A percentile compares a stretch with the other conserved stretches of the same genome.
These are phyloP conservation scores for Arthroderma sp. DNA, from an alignment of 2,329 filamentous ascomycete genomes.

Conservation along the genomic window DNA sequence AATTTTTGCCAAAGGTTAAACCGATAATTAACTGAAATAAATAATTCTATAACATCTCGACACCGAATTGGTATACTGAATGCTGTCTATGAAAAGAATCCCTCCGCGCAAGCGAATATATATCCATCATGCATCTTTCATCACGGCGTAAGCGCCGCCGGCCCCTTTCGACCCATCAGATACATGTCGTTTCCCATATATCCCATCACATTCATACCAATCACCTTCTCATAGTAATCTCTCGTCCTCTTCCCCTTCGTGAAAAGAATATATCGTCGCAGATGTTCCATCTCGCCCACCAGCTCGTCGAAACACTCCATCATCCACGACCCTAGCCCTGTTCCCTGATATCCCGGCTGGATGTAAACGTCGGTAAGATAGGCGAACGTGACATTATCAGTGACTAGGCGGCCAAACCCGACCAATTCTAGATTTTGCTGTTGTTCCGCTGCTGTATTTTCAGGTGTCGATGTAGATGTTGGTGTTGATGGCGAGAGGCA, in stretches of 20 bases:
- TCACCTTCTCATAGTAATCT: constrained; percentile 9
- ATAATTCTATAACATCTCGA: too few species aligned
- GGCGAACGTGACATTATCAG: constrained; percentile 54
- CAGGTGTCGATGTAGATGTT: constrained; percentile 2
- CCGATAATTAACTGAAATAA: too few species aligned
- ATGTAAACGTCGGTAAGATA: constrained; percentile 61
- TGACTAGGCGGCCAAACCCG: constrained; percentile 51
- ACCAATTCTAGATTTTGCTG: constrained; percentile 29
- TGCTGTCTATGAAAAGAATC: too few species aligned
- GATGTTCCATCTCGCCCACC: constrained; percentile 41
- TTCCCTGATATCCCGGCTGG: constrained; percentile 43
- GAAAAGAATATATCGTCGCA: constrained; percentile 45
- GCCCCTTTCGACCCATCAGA: constrained; percentile 7
- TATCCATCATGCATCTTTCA: too few species aligned
- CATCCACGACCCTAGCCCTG: constrained; percentile 53
- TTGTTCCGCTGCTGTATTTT: constrained; percentile 8
- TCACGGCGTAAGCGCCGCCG: not conserved
- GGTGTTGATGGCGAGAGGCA: constrained; percentile 3
- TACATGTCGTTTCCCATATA: constrained; percentile 3
- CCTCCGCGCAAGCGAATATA: too few species aligned
- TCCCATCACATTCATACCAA: constrained; percentile 9
- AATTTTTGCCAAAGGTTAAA: too few species aligned
- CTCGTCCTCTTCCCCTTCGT: constrained; percentile 8
- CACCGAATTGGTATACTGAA: too few species aligned
- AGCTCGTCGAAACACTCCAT: constrained; percentile 47